Evolutionary conservation across 495 filamentous ascomycete genomes (phyloP), one percentile per base, ranked within the genome.

Genomic region (Annulohypoxylon stygium): DNA sequence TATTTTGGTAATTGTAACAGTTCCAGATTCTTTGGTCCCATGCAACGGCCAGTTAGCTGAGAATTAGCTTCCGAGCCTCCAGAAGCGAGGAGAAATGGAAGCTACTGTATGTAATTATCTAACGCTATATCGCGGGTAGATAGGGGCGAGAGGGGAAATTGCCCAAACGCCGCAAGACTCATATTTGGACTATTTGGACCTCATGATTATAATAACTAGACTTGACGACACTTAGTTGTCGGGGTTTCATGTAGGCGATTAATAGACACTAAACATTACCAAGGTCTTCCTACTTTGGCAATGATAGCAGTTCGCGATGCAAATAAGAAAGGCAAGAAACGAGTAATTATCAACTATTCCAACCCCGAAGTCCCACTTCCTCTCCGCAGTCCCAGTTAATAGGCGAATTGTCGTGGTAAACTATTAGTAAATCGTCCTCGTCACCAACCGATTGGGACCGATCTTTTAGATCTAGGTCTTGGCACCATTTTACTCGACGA

Each of bases 1-100:
- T 45, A 20, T 65, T 75, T 48, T 12, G 60, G 73, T 58, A 71
- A 68, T 20, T 36, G 16, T 65, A 75, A 51, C 64, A 75, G 68
- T 62, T 57, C 34, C 36, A 57, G 59, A 20, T 34, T 45, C 20
- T n/a, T 25, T n/a, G 16, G 18, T 63, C 39, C 47, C 26, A 16
- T 4, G 3, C 10, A 41, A 14, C n/a, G 39, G 30, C 23, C 54
- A 18, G 7, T 8, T 54, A 68, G 66, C 9, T 45, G 34, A 33
- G 33, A 23, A 61, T 10, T 25, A 30, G 43, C 47, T 41, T 39
- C 37, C 57, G 57, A 61, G 54, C 58, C 36, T 61, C 39, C 11
- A 58, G 47, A 60, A 39, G 62, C 41, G 58, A 68, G 33, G 33
- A 54, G 51, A 11, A 64, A 59, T 53, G 20, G 20, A 30, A 30